Evolutionary conservation across 192 early-diverging fungal species (phyloP).

Genomic region (Rhizophagus prolifer): DNA sequence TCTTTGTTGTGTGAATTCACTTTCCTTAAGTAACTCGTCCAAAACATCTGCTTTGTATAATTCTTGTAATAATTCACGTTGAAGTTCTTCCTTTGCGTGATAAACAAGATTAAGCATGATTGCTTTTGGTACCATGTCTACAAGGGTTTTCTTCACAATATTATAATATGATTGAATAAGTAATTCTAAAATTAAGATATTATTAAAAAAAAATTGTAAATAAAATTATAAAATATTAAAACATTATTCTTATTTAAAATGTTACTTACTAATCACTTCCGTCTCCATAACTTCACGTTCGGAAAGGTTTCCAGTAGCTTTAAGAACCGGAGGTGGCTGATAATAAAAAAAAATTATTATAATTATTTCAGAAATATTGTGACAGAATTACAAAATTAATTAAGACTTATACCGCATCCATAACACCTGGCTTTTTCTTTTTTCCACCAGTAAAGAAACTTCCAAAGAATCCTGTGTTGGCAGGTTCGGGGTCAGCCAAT

Average conservation of each 20-base stretch:
- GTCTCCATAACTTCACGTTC: constrained; percentile 98
- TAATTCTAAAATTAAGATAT: constrained; percentile 60
- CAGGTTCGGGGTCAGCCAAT: constrained; percentile 34
- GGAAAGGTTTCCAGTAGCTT: constrained; percentile 91
- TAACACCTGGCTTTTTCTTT: constrained; percentile 69
- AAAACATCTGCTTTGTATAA: constrained; percentile 95
- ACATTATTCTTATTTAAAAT: not conserved
- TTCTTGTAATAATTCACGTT: constrained; percentile 92
- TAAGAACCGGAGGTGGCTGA: constrained; percentile 86
- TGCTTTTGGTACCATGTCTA: constrained; percentile 97
- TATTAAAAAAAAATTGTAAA: constrained; percentile 9
- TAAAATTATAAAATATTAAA: not conserved
- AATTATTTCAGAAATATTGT: not conserved
- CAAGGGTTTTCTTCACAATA: constrained; percentile 97
- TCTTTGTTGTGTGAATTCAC: constrained; percentile 85
- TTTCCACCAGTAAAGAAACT: constrained; percentile 86
- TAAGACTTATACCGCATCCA: constrained; percentile 60
- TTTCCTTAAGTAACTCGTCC: constrained; percentile 94
- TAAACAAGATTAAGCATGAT: constrained; percentile 97
- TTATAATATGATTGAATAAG: constrained; percentile 94
- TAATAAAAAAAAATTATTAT: not conserved
- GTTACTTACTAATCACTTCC: constrained; percentile 91
- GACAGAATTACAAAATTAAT: not conserved
- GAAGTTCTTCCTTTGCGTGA: constrained; percentile 88
- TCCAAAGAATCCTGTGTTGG: constrained; percentile 89